A percentile compares a stretch with the other conserved stretches of the same genome.
phyloP scores from a whole-genome alignment of 2,329 filamentous ascomycete species.

The Colletotrichum sp. region DNA sequence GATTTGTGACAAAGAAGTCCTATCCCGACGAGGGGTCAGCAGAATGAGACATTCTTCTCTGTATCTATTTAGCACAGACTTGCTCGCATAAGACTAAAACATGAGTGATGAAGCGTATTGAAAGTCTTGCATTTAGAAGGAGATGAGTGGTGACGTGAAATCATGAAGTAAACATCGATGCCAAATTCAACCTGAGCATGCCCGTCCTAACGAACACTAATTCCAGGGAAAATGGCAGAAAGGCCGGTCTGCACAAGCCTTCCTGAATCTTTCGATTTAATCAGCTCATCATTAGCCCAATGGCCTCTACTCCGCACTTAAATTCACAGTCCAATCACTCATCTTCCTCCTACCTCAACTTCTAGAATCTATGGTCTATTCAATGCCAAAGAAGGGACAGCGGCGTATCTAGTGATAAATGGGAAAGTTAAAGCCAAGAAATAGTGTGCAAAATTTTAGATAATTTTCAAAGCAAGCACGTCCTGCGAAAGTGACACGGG shows the following conservation, averaged over 20 bases:
- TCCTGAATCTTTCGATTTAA: background rate
- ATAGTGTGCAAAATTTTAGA: background rate
- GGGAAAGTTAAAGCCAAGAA: background rate
- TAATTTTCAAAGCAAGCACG: background rate
- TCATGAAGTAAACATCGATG: background rate
- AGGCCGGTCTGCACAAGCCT: background rate
- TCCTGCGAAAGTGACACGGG: background rate
- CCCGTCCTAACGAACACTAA: background rate
- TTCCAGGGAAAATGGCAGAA: background rate
- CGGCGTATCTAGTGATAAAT: background rate
- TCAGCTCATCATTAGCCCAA: background rate
- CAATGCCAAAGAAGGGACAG: background rate
- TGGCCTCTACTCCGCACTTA: background rate
- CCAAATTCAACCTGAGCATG: background rate
- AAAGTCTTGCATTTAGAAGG: background rate
- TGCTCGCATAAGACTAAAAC: background rate
- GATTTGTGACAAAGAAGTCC: background rate
- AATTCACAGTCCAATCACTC: background rate
- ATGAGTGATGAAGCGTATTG: background rate
- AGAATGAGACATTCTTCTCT: background rate
- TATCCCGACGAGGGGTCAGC: background rate
- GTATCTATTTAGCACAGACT: background rate
- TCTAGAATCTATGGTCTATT: background rate
- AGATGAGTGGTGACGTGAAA: background rate
- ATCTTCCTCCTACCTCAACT: background rate